phyloP scores from a whole-genome alignment of 2,329 filamentous ascomycete species.

The Colletotrichum agaves region DNA sequence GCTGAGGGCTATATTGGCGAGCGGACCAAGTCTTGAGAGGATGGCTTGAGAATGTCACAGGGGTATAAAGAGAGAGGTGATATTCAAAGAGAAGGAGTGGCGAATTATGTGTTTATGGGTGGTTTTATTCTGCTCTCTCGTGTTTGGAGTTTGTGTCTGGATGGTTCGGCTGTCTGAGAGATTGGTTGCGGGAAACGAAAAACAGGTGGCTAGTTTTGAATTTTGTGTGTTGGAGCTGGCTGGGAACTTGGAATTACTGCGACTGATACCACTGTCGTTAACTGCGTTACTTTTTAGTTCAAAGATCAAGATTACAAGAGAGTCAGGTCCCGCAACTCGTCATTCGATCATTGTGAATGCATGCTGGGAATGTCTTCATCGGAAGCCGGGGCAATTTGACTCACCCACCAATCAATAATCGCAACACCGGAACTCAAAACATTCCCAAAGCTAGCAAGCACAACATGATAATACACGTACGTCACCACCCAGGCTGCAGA shows the following conservation, averaged over 20 bases:
- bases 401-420: too few species aligned
- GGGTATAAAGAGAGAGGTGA: too few species aligned
- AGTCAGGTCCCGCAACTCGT: too few species aligned
- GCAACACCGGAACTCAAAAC: too few species aligned
- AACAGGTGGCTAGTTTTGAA: neutral
- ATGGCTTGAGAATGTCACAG: too few species aligned
- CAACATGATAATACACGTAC: too few species aligned
- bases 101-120: neutral
- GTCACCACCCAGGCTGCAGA: too few species aligned
- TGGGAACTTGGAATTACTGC: neutral
- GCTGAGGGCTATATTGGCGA: conserved; percentile 21
- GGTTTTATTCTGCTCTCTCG: neutral
- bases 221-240: neutral
- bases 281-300: neutral
- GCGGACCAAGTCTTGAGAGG: conserved; percentile 10
- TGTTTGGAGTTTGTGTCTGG: neutral
- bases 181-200: too few species aligned
- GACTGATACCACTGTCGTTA: conserved; percentile 15
- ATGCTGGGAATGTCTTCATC: too few species aligned
- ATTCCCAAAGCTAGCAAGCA: too few species aligned
- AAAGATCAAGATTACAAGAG: neutral
- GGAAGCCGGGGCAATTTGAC: too few species aligned
- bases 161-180: neutral
- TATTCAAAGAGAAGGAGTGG: neutral
- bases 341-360: too few species aligned